A percentile compares a stretch with the other conserved stretches of the same genome.
phyloP scores from a whole-genome alignment of 495 filamentous ascomycete species.

The Glutinoglossum americanum region DNA sequence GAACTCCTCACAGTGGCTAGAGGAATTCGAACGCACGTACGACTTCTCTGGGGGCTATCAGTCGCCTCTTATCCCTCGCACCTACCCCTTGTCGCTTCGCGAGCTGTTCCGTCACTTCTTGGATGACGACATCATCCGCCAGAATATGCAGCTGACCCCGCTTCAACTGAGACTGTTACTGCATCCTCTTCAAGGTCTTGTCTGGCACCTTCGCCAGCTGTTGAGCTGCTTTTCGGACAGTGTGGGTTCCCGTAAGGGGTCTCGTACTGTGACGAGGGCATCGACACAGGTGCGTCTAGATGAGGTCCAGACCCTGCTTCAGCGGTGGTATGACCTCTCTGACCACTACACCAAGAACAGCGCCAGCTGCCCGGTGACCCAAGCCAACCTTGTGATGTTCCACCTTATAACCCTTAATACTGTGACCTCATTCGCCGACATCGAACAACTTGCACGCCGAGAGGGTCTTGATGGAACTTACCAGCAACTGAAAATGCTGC shows the following conservation, averaged over 20 bases:
- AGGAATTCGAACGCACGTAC: constrained; percentile 27
- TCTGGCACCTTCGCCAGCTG: constrained; percentile 27
- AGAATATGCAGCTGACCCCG: constrained; percentile 19
- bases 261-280: constrained; percentile 23
- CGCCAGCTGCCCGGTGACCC: constrained; percentile 19
- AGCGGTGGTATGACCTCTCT: constrained; percentile 35
- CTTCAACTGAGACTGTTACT: constrained; percentile 28
- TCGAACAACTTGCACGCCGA: constrained; percentile 33
- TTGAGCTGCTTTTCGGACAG: constrained; percentile 24
- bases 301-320: constrained; percentile 31
- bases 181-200: constrained; percentile 27
- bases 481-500: constrained; percentile 23
- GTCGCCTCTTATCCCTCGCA: not conserved
- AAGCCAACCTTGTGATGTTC: constrained; percentile 37
- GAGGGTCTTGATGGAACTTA: constrained; percentile 26
- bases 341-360: constrained; percentile 13
- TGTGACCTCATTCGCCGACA: constrained; percentile 32
- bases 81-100: constrained; percentile 26
- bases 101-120: constrained; percentile 35
- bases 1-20: constrained; percentile 19
- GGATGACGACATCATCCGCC: constrained; percentile 19
- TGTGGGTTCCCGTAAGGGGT: constrained; percentile 14
- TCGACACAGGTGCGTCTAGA: constrained; percentile 28
- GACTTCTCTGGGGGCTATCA: constrained; percentile 1
- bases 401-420: constrained; percentile 41